Evolutionary conservation across 2,329 filamentous ascomycete species (phyloP).

Genomic region (Golovinomyces cichoracearum): DNA sequence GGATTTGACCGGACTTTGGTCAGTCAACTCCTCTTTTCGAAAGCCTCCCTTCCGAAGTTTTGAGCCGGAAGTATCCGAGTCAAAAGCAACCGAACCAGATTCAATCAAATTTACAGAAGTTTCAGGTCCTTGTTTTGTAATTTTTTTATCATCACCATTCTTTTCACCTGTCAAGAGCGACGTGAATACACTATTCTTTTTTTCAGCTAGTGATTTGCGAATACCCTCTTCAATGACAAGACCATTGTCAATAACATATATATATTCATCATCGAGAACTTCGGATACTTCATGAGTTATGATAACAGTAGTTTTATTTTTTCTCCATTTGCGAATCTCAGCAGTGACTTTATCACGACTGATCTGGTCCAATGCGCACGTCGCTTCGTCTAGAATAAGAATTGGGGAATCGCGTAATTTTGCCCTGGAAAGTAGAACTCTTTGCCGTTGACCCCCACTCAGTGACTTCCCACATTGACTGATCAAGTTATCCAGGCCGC

Average conservation of each 20-base stretch:
- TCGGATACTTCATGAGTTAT: conserved; percentile 75
- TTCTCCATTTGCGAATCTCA: conserved; percentile 50
- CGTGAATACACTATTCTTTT: conserved; percentile 22
- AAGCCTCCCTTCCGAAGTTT: too few relatives aligned
- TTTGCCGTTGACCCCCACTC: conserved; percentile 66
- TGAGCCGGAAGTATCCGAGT: too few relatives aligned
- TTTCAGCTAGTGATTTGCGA: conserved; percentile 26
- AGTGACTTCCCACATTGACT: conserved; percentile 43
- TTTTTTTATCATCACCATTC: not conserved
- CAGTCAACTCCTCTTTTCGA: too few relatives aligned
- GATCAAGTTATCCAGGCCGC: conserved; percentile 45
- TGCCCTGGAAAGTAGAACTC: conserved; percentile 56
- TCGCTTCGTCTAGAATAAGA: conserved; percentile 69
- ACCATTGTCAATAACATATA: conserved; percentile 55
- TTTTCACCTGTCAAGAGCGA: conserved; percentile 15
- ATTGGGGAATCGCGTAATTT: conserved; percentile 52
- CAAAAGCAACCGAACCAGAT: not conserved
- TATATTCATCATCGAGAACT: conserved; percentile 44
- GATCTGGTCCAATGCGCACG: conserved; percentile 57
- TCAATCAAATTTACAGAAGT: not conserved
- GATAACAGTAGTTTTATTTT: conserved; percentile 64
- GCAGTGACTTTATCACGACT: conserved; percentile 38
- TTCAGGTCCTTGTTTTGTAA: not conserved
- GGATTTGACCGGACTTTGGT: too few relatives aligned
- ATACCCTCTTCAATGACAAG: conserved; percentile 42